Conservation (phyloP, 306 rosid species). For the Vigna radiata region DNA sequence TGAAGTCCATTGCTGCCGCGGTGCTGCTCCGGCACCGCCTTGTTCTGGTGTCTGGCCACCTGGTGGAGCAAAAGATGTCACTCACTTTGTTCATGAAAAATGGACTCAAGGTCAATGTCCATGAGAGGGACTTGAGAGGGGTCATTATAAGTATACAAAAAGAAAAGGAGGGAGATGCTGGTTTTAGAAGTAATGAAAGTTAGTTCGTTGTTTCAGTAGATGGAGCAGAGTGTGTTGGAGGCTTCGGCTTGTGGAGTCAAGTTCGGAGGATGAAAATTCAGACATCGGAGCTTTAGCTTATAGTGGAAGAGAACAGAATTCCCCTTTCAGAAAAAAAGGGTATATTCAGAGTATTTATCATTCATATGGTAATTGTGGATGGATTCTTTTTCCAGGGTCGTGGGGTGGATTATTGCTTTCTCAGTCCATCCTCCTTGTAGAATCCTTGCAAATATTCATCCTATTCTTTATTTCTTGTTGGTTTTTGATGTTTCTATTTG, state of each 20-base stretch:
- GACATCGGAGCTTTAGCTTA: conserved; percentile 24
- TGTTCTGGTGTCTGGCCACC: conserved; percentile 65
- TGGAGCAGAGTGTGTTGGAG: neutral
- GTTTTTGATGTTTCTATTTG: conserved; percentile 30
- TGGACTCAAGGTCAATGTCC: conserved; percentile 79
- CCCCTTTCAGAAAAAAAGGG: conserved; percentile 33
- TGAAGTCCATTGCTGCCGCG: conserved; percentile 87
- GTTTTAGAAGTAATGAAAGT: conserved; percentile 41
- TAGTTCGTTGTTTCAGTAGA: conserved; percentile 24
- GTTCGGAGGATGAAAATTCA: conserved; percentile 20
- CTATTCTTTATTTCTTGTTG: conserved; percentile 59
- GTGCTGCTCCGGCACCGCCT: conserved; percentile 82
- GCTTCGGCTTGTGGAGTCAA: conserved; percentile 12
- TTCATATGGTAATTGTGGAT: conserved; percentile 49
- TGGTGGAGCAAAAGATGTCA: conserved; percentile 93
- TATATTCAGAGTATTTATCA: conserved; percentile 51
- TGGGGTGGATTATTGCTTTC: conserved; percentile 44
- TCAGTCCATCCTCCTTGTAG: conserved; percentile 46
- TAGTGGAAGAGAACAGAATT: conserved; percentile 42
- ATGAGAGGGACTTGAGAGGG: conserved; percentile 63
- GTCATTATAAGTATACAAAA: conserved; percentile 52
- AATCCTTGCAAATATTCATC: conserved; percentile 54
- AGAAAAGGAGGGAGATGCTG: conserved; percentile 34
- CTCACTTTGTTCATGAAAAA: conserved; percentile 89
- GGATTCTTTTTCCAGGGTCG: conserved; percentile 43